These are phyloP conservation scores for Leishmania aethiopica DNA, from an alignment of 208 protist genomes.

Conservation along the genomic window DNA sequence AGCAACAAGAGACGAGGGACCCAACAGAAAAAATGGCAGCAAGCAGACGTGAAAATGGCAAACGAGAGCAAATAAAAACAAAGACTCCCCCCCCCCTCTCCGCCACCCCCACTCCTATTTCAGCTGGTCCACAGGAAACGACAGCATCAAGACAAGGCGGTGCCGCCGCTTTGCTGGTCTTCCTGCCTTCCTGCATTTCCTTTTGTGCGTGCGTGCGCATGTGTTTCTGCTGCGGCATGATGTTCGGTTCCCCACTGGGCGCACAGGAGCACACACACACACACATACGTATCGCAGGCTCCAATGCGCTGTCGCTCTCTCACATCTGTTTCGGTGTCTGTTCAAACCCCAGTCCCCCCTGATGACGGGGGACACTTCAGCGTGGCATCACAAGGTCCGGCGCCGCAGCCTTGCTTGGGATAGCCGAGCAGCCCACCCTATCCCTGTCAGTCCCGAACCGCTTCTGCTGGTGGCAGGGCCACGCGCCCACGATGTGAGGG, in stretches of 20 bases:
- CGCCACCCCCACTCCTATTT: too few relatives aligned
- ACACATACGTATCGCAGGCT: background rate
- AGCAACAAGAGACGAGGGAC: background rate
- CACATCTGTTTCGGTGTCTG: background rate
- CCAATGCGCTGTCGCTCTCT: background rate
- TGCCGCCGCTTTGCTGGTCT: background rate
- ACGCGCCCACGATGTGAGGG: background rate
- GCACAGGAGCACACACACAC: background rate
- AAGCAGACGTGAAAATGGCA: background rate
- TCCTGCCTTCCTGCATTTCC: background rate
- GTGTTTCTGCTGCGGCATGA: background rate
- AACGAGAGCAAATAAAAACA: background rate
- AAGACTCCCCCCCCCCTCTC: background rate
- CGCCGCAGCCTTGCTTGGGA: background rate
- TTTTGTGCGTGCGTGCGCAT: background rate
- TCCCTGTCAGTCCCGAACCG: background rate
- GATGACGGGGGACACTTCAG: background rate
- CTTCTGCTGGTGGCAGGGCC: background rate
- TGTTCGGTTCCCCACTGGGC: background rate
- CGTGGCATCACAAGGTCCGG: background rate
- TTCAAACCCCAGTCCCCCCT: background rate
- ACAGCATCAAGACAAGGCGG: background rate
- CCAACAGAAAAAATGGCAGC: background rate
- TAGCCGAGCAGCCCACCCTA: background rate
- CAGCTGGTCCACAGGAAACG: background rate